A percentile compares a stretch with the other conserved stretches of the same genome.
Conservation (phyloP, 2,329 filamentous ascomycete genomes). For the Orbilia oligospora region DNA sequence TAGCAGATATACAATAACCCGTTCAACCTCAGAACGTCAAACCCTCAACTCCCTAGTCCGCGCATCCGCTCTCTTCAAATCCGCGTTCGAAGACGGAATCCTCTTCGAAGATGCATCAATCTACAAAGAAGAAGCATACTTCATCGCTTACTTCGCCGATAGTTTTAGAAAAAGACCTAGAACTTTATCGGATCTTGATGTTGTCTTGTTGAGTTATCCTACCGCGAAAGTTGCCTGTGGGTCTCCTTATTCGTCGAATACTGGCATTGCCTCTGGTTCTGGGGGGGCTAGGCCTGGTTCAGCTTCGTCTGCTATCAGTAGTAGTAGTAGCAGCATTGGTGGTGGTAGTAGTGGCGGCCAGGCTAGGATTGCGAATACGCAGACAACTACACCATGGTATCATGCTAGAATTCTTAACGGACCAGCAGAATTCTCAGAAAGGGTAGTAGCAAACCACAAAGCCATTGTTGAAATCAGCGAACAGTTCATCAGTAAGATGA, state of each 20-base stretch:
- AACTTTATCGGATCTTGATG: conserved; percentile 31
- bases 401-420: conserved; percentile 38
- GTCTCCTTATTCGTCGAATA: neutral
- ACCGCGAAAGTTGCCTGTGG: conserved; percentile 23
- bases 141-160: conserved; percentile 45
- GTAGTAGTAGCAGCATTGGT: neutral
- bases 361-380: neutral
- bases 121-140: conserved; percentile 49
- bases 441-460: conserved; percentile 41
- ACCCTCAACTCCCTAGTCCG: conserved; percentile 38
- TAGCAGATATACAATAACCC: neutral
- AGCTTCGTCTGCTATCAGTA: neutral
- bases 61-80: conserved; percentile 29
- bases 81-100: conserved; percentile 35
- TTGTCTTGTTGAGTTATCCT: conserved; percentile 39
- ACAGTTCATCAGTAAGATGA: conserved; percentile 47
- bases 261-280: neutral
- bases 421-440: conserved; percentile 30
- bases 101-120: conserved; percentile 46
- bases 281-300: neutral
- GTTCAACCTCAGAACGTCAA: conserved; percentile 22
- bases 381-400: conserved; percentile 33
- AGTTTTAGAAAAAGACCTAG: conserved; percentile 37
- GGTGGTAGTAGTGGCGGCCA: neutral
- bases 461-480: conserved; percentile 36